A percentile compares a stretch with the other conserved stretches of the same genome.
Conservation (phyloP, 805 yeast genomes). For the Kuraishia ogatae region DNA sequence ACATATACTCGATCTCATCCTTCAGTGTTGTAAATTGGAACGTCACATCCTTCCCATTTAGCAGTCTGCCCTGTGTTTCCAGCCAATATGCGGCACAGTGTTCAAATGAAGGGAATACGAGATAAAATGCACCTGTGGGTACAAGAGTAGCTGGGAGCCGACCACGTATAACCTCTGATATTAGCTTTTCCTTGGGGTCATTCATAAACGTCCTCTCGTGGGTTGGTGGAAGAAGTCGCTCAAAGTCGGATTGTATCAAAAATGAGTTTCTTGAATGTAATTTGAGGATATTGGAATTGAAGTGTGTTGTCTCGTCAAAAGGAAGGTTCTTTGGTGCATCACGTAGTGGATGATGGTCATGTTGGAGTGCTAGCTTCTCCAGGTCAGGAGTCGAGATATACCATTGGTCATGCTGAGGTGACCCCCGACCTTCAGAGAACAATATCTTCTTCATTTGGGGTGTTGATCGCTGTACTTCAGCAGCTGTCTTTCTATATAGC, state of each 20-base stretch:
- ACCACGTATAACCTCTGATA: conserved; percentile 35
- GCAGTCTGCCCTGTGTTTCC: conserved; percentile 37
- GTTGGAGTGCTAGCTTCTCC: background rate
- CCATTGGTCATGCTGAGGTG: background rate
- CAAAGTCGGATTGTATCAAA: background rate
- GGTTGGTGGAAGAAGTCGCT: background rate
- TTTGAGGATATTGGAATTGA: background rate
- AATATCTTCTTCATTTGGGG: background rate
- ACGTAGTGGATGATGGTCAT: background rate
- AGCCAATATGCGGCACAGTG: conserved; percentile 44
- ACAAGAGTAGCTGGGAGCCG: conserved; percentile 36
- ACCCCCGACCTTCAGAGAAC: background rate
- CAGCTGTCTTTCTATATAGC: background rate
- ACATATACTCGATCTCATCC: conserved; percentile 12
- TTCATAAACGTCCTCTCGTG: background rate
- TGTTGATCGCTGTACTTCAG: background rate
- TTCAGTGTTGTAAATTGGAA: conserved; percentile 33
- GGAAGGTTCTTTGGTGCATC: background rate
- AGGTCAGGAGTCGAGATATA: background rate
- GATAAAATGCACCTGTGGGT: conserved; percentile 41
- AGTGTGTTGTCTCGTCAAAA: background rate
- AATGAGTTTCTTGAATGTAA: background rate
- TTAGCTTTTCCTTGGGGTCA: background rate
- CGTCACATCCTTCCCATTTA: conserved; percentile 42
- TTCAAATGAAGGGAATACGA: conserved; percentile 36